Percentiles rank a stretch among this genome's conserved stretches.
phyloP scores from a whole-genome alignment of 306 rosid genomes.

The barrel medic (Medicago truncatula) region DNA sequence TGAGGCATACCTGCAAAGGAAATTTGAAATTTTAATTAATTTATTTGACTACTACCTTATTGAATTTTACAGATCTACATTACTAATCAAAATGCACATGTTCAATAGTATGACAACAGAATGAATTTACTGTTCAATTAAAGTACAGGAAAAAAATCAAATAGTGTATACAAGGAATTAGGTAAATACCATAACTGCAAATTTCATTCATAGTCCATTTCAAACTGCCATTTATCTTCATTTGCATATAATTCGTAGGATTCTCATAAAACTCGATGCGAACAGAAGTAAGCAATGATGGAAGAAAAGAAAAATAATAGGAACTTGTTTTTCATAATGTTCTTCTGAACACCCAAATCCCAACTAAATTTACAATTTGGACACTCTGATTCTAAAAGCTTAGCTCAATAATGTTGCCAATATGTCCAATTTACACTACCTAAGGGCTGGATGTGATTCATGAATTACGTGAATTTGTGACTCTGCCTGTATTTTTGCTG shows the following conservation, averaged over 20 bases:
- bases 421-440: too few species aligned
- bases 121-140: background rate
- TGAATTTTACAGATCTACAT: conserved; percentile 6
- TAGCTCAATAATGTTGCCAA: too few species aligned
- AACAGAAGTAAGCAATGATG: background rate
- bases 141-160: conserved; percentile 1
- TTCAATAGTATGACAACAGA: background rate
- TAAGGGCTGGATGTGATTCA: background rate
- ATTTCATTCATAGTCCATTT: background rate
- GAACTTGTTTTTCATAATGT: too few species aligned
- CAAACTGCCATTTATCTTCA: background rate
- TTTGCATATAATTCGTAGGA: background rate
- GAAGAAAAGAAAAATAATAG: too few species aligned
- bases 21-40: conserved; percentile 32
- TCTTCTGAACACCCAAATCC: too few species aligned
- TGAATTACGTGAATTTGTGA: background rate
- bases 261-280: background rate
- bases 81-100: conserved; percentile 27
- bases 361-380: too few species aligned
- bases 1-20: conserved; percentile 56
- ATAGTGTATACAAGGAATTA: background rate
- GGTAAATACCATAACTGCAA: background rate
- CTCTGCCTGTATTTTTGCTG: background rate
- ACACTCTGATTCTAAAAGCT: too few species aligned
- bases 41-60: conserved; percentile 3